Percentiles rank a stretch among this genome's conserved stretches.
phyloP scores from a whole-genome alignment of 2,329 filamentous ascomycete species.

The Trichoderma harzianum region DNA sequence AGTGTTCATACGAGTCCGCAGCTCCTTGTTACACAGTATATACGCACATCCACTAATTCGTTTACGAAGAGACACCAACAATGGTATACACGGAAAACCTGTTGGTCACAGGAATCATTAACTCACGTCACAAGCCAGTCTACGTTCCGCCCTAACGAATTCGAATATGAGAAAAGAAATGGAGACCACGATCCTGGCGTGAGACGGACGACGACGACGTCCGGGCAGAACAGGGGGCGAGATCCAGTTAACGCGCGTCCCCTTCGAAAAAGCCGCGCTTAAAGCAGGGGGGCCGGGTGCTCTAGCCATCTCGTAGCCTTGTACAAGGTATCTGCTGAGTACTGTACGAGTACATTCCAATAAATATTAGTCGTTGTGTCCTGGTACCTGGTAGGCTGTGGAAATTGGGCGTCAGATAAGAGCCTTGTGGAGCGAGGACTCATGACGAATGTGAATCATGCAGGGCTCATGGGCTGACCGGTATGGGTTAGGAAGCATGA shows the following conservation, averaged over 20 bases:
- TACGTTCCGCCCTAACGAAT: neutral
- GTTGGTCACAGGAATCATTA: neutral
- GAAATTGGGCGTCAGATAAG: neutral
- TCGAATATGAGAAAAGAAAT: neutral
- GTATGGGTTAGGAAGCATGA: neutral
- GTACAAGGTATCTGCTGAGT: neutral
- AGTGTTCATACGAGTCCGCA: neutral
- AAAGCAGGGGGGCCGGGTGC: neutral
- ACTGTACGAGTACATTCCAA: neutral
- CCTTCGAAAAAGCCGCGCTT: neutral
- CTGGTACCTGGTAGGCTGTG: neutral
- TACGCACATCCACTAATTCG: neutral
- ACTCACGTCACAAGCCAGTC: neutral
- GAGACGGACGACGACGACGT: neutral
- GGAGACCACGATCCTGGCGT: neutral
- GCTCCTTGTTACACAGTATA: neutral
- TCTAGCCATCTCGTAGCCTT: conserved; percentile 3
- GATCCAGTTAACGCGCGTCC: conserved; percentile 16
- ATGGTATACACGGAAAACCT: neutral
- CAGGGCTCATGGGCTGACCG: neutral
- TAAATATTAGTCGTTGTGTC: neutral
- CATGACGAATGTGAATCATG: neutral
- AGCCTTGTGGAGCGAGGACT: neutral
- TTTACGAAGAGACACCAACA: neutral
- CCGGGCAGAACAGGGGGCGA: conserved; percentile 3